These are phyloP conservation scores for Carex littledalei DNA, from an alignment of 176 grass and related monocot species.

Conservation along the genomic window DNA sequence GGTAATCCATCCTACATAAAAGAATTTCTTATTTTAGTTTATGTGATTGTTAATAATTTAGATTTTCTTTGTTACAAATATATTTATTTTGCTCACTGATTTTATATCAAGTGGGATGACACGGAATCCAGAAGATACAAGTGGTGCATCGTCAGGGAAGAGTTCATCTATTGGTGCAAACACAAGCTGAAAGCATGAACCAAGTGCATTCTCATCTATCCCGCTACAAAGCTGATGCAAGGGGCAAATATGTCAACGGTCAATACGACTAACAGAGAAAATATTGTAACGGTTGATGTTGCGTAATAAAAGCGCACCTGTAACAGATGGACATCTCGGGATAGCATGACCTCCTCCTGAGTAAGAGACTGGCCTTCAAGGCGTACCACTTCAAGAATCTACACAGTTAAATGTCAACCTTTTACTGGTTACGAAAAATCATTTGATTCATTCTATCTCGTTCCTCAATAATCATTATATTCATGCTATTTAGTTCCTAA, in stretches of 20 bases:
- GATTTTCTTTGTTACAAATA: background rate
- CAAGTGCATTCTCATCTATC: slow-evolving; percentile 88
- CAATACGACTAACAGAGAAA: background rate
- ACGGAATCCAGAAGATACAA: slow-evolving; percentile 88
- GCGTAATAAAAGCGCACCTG: slow-evolving; percentile 49
- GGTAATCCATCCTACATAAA: slow-evolving; percentile 54
- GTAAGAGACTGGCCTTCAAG: slow-evolving; percentile 77
- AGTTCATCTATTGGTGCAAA: slow-evolving; percentile 93
- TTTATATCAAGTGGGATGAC: slow-evolving; percentile 83
- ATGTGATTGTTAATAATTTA: background rate
- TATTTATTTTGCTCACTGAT: slow-evolving; percentile 48
- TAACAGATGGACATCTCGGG: slow-evolving; percentile 85
- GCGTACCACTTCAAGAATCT: slow-evolving; percentile 95
- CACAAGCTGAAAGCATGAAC: slow-evolving; percentile 96
- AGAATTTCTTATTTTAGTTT: background rate
- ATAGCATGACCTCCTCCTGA: slow-evolving; percentile 57
- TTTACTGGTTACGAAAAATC: background rate
- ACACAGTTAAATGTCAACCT: slow-evolving; percentile 13
- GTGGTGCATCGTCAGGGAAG: slow-evolving; percentile 90
- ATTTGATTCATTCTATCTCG: no score
- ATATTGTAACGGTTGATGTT: background rate
- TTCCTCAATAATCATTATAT: no score
- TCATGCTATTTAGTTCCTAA: no score
- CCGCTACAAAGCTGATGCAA: slow-evolving; percentile 88
- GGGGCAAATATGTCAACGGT: background rate